Base-by-base conservation (phyloP, 768 basidiomycete species). In the Leucocoprinus sp. region DNA sequence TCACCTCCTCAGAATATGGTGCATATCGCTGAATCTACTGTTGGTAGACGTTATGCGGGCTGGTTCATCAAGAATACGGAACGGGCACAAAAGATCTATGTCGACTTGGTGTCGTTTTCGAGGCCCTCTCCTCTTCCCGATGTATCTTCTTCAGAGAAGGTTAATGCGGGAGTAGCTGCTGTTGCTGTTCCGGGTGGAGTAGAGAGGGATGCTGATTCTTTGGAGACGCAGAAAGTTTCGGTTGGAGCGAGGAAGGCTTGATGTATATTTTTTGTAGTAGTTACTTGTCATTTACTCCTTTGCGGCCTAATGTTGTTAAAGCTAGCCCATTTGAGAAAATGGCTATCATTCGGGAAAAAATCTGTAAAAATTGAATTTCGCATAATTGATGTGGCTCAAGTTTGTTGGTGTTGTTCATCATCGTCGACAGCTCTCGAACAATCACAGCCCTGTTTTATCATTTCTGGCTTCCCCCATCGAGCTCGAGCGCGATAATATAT, bases 11-110 rank as follows among this genome's bases (percentile, higher is more conserved):
- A 97, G 93, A 90, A 93, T 60, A 93, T 93, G 86, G 86, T 98
- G 6, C 89, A 95, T 55, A 92, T 98, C 52, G 84, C 89, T 2
- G 93, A 98, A 62, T 92, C 91, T 17, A 96, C 91, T 0, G 82
- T 95, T 15, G 92, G 93, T 12, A 70, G 95, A 37, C 81, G 92
- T 39, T 97, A 91, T 63, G 95, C 92, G 2, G 90, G 92, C 29
- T 96, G 92, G 89, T 97, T 97, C 68, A 93, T 97, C 65, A 84
- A 92, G 54, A 91, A 93, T 63, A 89, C 91, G 4, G 93, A 96
- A 62, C 80, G 92, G 54, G 83, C 92, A 19, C 87, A 91, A 57
- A 78, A 88, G 53, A 86, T 93, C 45, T 72, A 83, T 50, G 91
- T 93, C 55, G 82, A 83, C 49, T 68, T 96, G 53, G 64, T 68